Base-by-base conservation (phyloP, 495 filamentous ascomycete genomes). In the Penicillium turbatum region DNA sequence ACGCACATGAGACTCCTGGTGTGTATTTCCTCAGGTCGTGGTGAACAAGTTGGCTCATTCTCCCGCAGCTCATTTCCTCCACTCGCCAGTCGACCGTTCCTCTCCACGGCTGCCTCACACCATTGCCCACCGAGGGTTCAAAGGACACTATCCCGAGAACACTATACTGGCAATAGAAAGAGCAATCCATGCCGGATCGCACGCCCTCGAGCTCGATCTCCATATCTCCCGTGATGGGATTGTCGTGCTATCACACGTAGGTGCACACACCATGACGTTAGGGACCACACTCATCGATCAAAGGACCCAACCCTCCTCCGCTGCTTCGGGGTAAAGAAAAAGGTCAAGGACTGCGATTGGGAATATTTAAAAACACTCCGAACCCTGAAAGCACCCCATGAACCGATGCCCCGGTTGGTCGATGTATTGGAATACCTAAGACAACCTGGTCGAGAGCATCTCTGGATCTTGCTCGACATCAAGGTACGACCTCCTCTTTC, bases 51-150 rank as follows among this genome's bases (percentile, higher is more conserved):
- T 17, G 16, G 49, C 53, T 53, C 6, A 48, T 30, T 30, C 32
- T 24, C 27, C 11, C 16, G 21, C 16, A 66, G 63, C 53, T 6
- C 57, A 59, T 50, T 59, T 55, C 36, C 48, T 59, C 36, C 55
- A 57, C 21, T 53, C 59, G 12, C 38, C 55, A 6, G 35, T 35
- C 7, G 40, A 30, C 4, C 24, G 39, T 7, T 50, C 51, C 10
- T 51, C 35, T 7, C 38, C 50, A 0, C 48, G 39, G 7, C 32
- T 65, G 3, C 91, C 92, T 0, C 89, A 92, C 52, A 79, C 81
- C 17, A 93, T 96, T 56, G 87, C 87, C 8, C 92, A 97, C 72
- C 81, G 92, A 21, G 92, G 92, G 2, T 93, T 85, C 73, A 92
- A 87, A 61, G 82, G 79, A 0, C 75, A 78, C 34, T 88, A 80